Evolutionary conservation across 805 yeast genomes (phyloP), one percentile per base, ranked within the genome.

Genomic region (Isabelozyma rhagii): DNA sequence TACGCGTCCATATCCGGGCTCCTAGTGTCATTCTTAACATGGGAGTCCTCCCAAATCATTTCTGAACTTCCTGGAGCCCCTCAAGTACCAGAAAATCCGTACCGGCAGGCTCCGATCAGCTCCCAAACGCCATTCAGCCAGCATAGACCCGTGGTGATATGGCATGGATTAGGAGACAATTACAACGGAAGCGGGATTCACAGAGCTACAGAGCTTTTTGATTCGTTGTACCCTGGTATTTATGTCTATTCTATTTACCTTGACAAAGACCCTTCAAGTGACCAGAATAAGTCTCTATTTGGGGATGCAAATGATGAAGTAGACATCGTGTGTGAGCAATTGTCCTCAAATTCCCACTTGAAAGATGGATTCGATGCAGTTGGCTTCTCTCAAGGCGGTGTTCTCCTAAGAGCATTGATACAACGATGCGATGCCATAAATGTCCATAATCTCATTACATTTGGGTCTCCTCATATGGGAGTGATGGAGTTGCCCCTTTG

Each of bases 91-190:
- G 36, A 31, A 31, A 31, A 13, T 13, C n/a, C n/a, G 10, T 31
- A 31, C 36, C n/a, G n/a, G 1, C 36, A 4, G 10, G 36, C n/a
- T 13, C 36, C 10, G n/a, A 10, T 13, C n/a, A 13, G 5, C 10
- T 8, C 36, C 4, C 36, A 31, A 31, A 13, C 36, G 10, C 36
- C 36, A 31, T 31, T 31, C n/a, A 10, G n/a, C 36, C 36, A 10
- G 10, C 36, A 13, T 31, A 52, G 60, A 21, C 86, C 89, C 0
- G 75, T 88, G 2, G 89, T 88, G 2, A 60, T 89, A 40, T 88
- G 96, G 96, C 96, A 88, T 58, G 96, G 96, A 0, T 74, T 89
- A 66, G 94, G 96, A 0, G 96, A 88, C 62, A 75, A 79, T 9
- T 87, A 83, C 61, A 78, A 85, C 59, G 81, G 90, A 0, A 62